Evolutionary conservation across 768 basidiomycete species (phyloP), one percentile per base, ranked within the genome.

Genomic region (Agaricus bisporus): DNA sequence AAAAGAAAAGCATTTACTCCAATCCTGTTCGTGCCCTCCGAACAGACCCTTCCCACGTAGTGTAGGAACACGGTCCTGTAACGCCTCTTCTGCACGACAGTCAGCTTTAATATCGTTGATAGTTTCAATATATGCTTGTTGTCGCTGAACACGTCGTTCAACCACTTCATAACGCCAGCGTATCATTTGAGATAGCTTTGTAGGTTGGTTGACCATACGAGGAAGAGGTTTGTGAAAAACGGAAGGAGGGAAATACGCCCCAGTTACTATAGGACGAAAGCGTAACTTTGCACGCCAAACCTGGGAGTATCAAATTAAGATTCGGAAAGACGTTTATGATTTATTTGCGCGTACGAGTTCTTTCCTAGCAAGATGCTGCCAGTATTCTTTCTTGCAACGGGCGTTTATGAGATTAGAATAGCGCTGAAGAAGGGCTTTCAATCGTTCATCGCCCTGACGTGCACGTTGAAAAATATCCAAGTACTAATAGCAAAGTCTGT

Each of bases 181-280:
- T 32, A 95, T 88, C 72, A 93, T 90, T 64, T 79, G 77, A 1
- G 79, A 75, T 42, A 93, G 78, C n/a, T 77, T 72, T 4, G 69
- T 60, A 0, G 95, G 94, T 57, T 95, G 91, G 0, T 89, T 91
- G 38, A 77, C 81, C 59, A 97, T 70, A 0, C 89, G 81, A 0
- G 91, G 91, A 12, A 97, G 76, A 1, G 91, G 89, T 0, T 69
- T 73, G 63, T 91, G 81, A 67, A 68, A 80, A 7, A 79, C 48
- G 0, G 85, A 75, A 0, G 91, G 78, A 10, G 80, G 81, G n/a
- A 91, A 63, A 64, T 80, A 79, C 1, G 74, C 77, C 4, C 91
- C 88, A 6, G 88, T 91, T 55, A 91, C 67, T 32, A 86, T 83
- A 11, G 88, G 84, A 3, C 83, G 79, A 18, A 73, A 77, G 36